Evolutionary conservation across 352 stramenopile species (phyloP).

Genomic region (Globisporangium sylvaticum): DNA sequence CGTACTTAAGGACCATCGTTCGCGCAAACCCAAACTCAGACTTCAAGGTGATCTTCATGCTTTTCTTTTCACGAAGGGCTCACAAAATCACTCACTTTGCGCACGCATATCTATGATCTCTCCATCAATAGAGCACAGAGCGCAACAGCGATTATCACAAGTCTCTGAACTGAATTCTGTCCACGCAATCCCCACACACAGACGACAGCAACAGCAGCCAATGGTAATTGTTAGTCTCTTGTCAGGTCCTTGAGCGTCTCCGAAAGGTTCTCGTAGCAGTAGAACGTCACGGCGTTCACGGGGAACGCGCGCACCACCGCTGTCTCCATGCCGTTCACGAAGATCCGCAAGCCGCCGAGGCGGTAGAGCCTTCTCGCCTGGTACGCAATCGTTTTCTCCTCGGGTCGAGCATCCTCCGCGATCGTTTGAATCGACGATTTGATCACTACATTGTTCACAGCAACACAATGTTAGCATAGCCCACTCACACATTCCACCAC

Average conservation of each 20-base stretch:
- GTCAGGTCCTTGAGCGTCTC: slow-evolving; percentile 59
- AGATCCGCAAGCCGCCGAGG: slow-evolving; percentile 62
- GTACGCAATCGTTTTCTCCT: slow-evolving; percentile 71
- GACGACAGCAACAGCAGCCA: not conserved
- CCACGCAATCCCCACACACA: not conserved
- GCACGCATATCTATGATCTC: not conserved
- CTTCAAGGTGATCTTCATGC: not conserved
- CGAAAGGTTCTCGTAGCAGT: slow-evolving; percentile 78
- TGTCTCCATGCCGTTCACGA: slow-evolving; percentile 74
- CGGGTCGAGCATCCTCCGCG: slow-evolving; percentile 39
- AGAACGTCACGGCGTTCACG: slow-evolving; percentile 85
- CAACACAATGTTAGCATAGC: not conserved
- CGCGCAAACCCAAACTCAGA: not conserved
- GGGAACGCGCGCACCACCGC: slow-evolving; percentile 79
- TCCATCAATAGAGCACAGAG: not conserved
- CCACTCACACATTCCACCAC: slow-evolving; percentile 1
- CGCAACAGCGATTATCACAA: not conserved
- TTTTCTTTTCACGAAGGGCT: not conserved
- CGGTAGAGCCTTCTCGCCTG: slow-evolving; percentile 64
- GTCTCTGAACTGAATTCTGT: not conserved
- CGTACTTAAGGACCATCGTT: not conserved
- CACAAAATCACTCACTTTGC: not conserved
- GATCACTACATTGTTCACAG: slow-evolving; percentile 41
- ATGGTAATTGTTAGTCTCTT: slow-evolving; percentile 14
- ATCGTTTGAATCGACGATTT: slow-evolving; percentile 86